These are phyloP conservation scores for Trichoderma guizhouense DNA, from an alignment of 2,329 filamentous ascomycete species.

Conservation along the genomic window DNA sequence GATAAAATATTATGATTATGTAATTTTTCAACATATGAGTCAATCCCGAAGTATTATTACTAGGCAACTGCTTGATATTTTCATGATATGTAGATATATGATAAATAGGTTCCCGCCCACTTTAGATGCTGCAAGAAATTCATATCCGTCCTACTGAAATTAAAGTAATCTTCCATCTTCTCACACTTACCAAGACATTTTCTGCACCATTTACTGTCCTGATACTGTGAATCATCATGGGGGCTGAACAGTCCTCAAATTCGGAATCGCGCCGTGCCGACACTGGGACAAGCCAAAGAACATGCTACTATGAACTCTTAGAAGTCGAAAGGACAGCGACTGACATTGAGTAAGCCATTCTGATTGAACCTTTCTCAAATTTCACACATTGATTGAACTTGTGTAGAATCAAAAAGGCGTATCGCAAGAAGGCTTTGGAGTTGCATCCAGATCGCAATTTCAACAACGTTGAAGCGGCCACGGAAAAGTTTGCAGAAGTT, in stretches of 20 bases:
- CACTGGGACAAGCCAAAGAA: conserved; percentile 51
- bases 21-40: background rate
- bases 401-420: conserved; percentile 83
- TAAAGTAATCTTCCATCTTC: background rate
- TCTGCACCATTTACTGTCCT: background rate
- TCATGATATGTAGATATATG: background rate
- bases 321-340: conserved; percentile 68
- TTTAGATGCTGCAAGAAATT: background rate
- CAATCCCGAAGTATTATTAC: background rate
- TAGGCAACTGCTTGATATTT: background rate
- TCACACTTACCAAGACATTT: background rate
- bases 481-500: conserved; percentile 82
- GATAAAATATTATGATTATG: background rate
- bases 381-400: background rate
- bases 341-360: conserved; percentile 67
- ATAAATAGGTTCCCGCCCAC: background rate
- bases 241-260: conserved; percentile 52
- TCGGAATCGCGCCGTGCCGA: conserved; percentile 31
- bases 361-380: background rate
- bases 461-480: conserved; percentile 78
- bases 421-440: conserved; percentile 84
- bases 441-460: conserved; percentile 94
- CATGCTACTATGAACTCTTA: conserved; percentile 83
- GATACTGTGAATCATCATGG: conserved; percentile 39
- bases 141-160: background rate